Evolutionary conservation across 441 rosid species (phyloP).

Genomic region (Erodium trifolium): DNA sequence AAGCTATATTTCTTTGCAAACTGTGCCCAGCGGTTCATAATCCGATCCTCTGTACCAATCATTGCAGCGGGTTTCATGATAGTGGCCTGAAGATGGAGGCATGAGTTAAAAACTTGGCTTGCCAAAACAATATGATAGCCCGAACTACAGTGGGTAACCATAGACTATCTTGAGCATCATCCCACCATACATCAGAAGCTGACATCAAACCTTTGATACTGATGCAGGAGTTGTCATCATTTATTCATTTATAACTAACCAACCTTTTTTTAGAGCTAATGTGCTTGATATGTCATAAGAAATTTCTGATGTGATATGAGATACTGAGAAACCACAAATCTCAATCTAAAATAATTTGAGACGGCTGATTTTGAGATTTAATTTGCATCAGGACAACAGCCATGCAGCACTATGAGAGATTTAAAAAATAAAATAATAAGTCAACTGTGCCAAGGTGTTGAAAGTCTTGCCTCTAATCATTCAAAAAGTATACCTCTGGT

Average conservation of each 20-base stretch:
- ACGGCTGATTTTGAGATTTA: neutral
- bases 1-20: conserved; percentile 72
- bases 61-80: conserved; percentile 84
- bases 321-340: neutral
- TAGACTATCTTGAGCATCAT: neutral
- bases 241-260: neutral
- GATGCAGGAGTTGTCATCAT: neutral
- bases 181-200: neutral
- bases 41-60: conserved; percentile 90
- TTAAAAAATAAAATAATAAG: neutral
- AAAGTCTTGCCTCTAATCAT: neutral
- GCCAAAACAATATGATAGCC: neutral
- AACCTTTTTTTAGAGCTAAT: neutral
- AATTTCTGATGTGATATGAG: neutral
- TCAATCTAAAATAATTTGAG: neutral
- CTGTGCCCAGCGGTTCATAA: conserved; percentile 75
- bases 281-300: neutral
- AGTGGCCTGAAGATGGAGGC: conserved; percentile 62
- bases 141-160: neutral
- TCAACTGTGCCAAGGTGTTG: neutral
- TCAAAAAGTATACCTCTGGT: conserved; percentile 58
- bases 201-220: neutral
- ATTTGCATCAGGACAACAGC: neutral
- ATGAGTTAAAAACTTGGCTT: conserved; percentile 6
- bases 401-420: conserved; percentile 1